Conservation (phyloP, 257 asterid genomes). For the Scutellaria minor region DNA sequence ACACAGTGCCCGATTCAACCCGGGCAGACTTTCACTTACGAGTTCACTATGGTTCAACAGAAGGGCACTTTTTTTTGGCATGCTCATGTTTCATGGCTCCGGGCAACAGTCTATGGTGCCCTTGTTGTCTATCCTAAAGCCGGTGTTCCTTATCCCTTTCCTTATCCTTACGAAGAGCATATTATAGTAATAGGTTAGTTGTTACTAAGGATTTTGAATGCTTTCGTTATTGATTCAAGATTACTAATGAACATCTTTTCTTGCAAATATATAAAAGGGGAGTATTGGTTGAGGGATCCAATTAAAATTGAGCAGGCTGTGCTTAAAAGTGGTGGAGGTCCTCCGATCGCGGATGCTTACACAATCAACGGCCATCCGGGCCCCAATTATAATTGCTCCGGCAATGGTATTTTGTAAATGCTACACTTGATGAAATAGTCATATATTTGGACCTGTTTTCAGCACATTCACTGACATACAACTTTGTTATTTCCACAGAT, state of each 20-base stretch:
- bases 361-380: slow-evolving; percentile 81
- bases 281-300: slow-evolving; percentile 58
- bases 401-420: slow-evolving; percentile 42
- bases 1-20: slow-evolving; percentile 73
- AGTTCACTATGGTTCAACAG: slow-evolving; percentile 59
- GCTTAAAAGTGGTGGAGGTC: slow-evolving; percentile 59
- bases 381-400: slow-evolving; percentile 69
- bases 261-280: slow-evolving; percentile 45
- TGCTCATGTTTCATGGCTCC: slow-evolving; percentile 70
- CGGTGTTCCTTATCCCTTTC: slow-evolving; percentile 64
- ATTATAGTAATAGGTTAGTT: slow-evolving; percentile 52
- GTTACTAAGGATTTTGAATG: not conserved
- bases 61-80: slow-evolving; percentile 78
- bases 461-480: not conserved
- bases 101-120: slow-evolving; percentile 73
- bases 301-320: slow-evolving; percentile 52
- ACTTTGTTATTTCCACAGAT: slow-evolving; percentile 42
- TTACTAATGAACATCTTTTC: not conserved
- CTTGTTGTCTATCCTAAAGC: slow-evolving; percentile 58
- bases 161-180: slow-evolving; percentile 59
- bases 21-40: slow-evolving; percentile 61
- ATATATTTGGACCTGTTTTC: not conserved
- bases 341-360: slow-evolving; percentile 59
- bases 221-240: not conserved
- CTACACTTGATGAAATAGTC: not conserved